These are phyloP conservation scores for Nitzschia inconspicua DNA, from an alignment of 108 stramenopile genomes.

Conservation along the genomic window DNA sequence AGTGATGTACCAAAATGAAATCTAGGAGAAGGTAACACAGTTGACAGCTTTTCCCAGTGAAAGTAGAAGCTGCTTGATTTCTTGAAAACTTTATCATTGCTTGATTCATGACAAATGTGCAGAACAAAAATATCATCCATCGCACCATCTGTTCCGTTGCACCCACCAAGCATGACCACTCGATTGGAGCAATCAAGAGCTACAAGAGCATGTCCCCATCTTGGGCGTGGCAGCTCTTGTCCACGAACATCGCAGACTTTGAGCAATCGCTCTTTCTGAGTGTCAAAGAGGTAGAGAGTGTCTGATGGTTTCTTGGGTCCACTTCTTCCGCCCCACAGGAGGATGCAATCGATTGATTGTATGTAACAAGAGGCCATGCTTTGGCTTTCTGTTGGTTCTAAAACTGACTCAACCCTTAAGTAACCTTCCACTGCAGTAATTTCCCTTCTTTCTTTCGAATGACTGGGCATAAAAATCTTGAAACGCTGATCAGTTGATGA, in stretches of 20 bases:
- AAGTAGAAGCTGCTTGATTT: background rate
- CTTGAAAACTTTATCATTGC: too few relatives aligned
- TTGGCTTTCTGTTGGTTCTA: slow-evolving; percentile 28
- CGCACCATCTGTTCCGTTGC: slow-evolving; percentile 6
- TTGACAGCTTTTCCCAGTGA: slow-evolving; percentile 1
- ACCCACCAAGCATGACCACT: background rate
- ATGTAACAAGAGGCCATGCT: slow-evolving; percentile 17
- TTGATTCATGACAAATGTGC: slow-evolving; percentile 2
- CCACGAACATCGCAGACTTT: slow-evolving; percentile 19
- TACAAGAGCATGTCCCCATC: slow-evolving; percentile 76
- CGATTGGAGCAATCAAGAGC: slow-evolving; percentile 22
- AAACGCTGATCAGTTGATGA: background rate
- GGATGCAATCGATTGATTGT: slow-evolving; percentile 20
- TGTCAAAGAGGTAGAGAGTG: slow-evolving; percentile 19
- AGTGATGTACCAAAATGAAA: slow-evolving; percentile 8
- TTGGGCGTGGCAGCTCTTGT: slow-evolving; percentile 47
- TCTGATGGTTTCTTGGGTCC: slow-evolving; percentile 33
- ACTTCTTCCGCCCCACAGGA: slow-evolving; percentile 41
- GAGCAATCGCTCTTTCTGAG: background rate
- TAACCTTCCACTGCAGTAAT: too few relatives aligned
- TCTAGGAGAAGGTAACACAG: slow-evolving; percentile 5
- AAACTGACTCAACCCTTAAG: too few relatives aligned
- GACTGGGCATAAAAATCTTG: background rate
- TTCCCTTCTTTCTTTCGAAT: background rate
- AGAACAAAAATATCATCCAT: slow-evolving; percentile 27